A percentile compares a stretch with the other conserved stretches of the same genome.
phyloP scores from a whole-genome alignment of 805 yeast species.

The Priceomyces fermenticarens region DNA sequence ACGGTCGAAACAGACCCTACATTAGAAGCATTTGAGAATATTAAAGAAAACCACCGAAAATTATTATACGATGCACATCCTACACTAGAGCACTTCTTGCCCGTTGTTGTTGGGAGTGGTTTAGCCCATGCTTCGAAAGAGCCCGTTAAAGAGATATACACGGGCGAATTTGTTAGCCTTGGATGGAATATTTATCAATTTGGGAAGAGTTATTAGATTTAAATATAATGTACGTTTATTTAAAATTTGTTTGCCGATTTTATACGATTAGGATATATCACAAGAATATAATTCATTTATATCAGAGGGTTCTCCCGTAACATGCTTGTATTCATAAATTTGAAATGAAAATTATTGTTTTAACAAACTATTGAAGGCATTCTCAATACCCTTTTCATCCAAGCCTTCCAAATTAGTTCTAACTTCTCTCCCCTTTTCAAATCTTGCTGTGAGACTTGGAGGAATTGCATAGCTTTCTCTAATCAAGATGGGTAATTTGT shows the following conservation, averaged over 20 bases:
- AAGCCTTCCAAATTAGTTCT: constrained; percentile 48
- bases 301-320: too few species aligned
- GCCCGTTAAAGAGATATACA: constrained; percentile 45
- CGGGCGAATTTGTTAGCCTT: constrained; percentile 41
- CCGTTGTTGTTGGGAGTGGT: constrained; percentile 60
- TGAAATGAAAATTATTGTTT: constrained; percentile 21
- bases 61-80: constrained; percentile 63
- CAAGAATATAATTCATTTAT: too few species aligned
- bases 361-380: constrained; percentile 37
- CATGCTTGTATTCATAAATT: background rate
- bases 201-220: constrained; percentile 19
- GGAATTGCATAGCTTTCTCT: constrained; percentile 74
- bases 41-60: constrained; percentile 25
- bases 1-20: constrained; percentile 35
- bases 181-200: constrained; percentile 73
- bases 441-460: constrained; percentile 74
- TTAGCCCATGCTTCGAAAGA: constrained; percentile 42
- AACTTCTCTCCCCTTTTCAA: constrained; percentile 53
- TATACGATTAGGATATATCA: too few species aligned
- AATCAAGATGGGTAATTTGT: constrained; percentile 68
- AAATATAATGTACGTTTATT: background rate
- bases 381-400: constrained; percentile 42
- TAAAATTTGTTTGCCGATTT: too few species aligned
- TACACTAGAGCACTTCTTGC: constrained; percentile 71
- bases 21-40: constrained; percentile 32